phyloP scores from a whole-genome alignment of 2,329 filamentous ascomycete genomes.

The Drechslera avenae region DNA sequence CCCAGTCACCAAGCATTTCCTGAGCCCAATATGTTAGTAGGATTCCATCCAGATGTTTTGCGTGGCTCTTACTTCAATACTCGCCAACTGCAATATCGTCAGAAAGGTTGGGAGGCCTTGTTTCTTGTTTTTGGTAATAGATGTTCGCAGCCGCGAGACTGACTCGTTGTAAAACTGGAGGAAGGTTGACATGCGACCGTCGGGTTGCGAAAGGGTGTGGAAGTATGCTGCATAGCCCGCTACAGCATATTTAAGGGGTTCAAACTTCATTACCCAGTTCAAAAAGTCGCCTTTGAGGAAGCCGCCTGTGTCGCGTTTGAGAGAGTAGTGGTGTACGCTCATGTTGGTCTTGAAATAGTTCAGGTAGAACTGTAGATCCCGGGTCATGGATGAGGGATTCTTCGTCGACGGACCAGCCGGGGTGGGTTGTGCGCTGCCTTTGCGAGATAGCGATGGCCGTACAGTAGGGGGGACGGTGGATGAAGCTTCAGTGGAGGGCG shows the following conservation, averaged over 20 bases:
- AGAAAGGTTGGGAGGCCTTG: constrained; percentile 76
- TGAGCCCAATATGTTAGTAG: constrained; percentile 47
- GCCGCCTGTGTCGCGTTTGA: constrained; percentile 70
- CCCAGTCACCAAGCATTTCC: constrained; percentile 96
- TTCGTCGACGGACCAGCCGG: constrained; percentile 21
- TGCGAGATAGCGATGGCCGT: constrained; percentile 41
- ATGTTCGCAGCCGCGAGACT: constrained; percentile 74
- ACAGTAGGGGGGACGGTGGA: constrained; percentile 32
- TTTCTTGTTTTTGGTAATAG: constrained; percentile 71
- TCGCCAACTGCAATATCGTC: constrained; percentile 88
- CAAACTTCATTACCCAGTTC: constrained; percentile 73
- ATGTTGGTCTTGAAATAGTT: constrained; percentile 79
- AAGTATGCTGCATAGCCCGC: constrained; percentile 91
- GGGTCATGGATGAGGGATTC: constrained; percentile 52
- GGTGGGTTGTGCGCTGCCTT: constrained; percentile 38
- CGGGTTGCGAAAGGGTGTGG: constrained; percentile 70
- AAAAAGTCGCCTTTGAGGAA: constrained; percentile 77
- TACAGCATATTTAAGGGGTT: constrained; percentile 83
- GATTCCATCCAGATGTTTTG: neutral
- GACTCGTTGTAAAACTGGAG: constrained; percentile 90
- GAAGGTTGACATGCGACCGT: constrained; percentile 79
- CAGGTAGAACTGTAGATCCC: constrained; percentile 78
- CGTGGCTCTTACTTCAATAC: constrained; percentile 74
- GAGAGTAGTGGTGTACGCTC: constrained; percentile 79
- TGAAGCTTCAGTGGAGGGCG: constrained; percentile 59